These are phyloP conservation scores for Vigna hirtella DNA, from an alignment of 306 rosid genomes.

Conservation along the genomic window DNA sequence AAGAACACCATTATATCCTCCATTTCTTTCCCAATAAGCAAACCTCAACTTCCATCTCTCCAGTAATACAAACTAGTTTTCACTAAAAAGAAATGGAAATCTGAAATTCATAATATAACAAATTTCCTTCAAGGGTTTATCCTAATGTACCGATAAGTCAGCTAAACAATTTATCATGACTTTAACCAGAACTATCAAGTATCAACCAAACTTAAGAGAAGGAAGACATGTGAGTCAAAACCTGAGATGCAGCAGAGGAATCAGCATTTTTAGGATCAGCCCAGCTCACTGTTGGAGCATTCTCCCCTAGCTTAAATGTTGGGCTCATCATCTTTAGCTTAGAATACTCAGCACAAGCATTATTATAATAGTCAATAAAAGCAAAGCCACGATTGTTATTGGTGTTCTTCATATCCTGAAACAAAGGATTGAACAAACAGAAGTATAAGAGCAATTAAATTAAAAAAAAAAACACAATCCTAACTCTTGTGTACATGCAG, in stretches of 20 bases:
- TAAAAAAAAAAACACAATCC: conserved; percentile 18
- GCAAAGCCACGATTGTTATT: conserved; percentile 94
- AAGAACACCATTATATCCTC: not conserved
- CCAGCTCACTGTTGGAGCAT: conserved; percentile 99
- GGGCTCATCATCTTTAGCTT: conserved; percentile 90
- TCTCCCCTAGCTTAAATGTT: conserved; percentile 82
- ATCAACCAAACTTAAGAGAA: conserved; percentile 30
- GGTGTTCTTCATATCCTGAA: conserved; percentile 83
- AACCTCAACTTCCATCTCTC: not conserved
- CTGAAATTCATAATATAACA: not conserved
- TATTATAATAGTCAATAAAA: conserved; percentile 87
- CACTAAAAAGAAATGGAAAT: not conserved
- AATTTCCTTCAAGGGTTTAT: not conserved
- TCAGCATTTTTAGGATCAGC: conserved; percentile 96
- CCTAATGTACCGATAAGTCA: not conserved
- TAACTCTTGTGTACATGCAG: conserved; percentile 6
- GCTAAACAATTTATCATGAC: conserved; percentile 10
- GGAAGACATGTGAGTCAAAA: conserved; percentile 36
- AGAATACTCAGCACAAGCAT: conserved; percentile 93
- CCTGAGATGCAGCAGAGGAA: conserved; percentile 96
- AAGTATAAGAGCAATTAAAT: conserved; percentile 34
- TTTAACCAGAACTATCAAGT: conserved; percentile 38
- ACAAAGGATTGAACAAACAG: conserved; percentile 44
- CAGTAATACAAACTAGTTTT: not conserved
- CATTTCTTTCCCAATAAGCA: not conserved